Percentiles rank a stretch among this genome's conserved stretches.
Evolutionary conservation across 106 monocot genomes (phyloP).

Genomic region (Phalaenopsis equestris): DNA sequence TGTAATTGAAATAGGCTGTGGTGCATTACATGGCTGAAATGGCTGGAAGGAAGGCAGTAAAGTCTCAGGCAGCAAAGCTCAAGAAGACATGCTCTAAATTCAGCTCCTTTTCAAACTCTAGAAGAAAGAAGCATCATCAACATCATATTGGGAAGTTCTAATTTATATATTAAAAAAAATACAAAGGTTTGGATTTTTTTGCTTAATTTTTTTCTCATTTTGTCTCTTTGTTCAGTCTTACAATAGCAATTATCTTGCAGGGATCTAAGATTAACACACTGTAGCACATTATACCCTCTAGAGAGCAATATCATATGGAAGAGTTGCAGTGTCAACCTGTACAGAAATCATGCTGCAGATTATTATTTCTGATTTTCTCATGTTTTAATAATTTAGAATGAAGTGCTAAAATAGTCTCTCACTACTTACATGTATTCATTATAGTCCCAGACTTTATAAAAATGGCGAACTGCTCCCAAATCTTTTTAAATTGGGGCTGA

Average conservation of each 20-base stretch:
- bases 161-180: background rate
- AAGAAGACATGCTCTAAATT: slow-evolving; percentile 24
- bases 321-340: background rate
- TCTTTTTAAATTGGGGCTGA: too few relatives aligned
- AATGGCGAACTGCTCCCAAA: too few relatives aligned
- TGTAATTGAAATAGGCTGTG: slow-evolving; percentile 26
- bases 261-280: background rate
- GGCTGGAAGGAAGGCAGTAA: slow-evolving; percentile 21
- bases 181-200: background rate
- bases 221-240: background rate
- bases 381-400: too few relatives aligned
- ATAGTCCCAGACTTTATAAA: too few relatives aligned
- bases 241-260: background rate
- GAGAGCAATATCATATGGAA: background rate
- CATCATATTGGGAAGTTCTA: background rate
- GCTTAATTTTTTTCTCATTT: background rate
- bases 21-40: slow-evolving; percentile 38
- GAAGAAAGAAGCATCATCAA: slow-evolving; percentile 24
- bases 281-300: background rate
- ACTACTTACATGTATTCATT: too few relatives aligned
- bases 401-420: too few relatives aligned
- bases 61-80: slow-evolving; percentile 10
- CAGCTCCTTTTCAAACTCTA: slow-evolving; percentile 18
- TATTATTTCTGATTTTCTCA: too few relatives aligned
- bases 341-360: background rate